Evolutionary conservation across 345 rosid species (phyloP).

Genomic region (Limnanthes douglasii): DNA sequence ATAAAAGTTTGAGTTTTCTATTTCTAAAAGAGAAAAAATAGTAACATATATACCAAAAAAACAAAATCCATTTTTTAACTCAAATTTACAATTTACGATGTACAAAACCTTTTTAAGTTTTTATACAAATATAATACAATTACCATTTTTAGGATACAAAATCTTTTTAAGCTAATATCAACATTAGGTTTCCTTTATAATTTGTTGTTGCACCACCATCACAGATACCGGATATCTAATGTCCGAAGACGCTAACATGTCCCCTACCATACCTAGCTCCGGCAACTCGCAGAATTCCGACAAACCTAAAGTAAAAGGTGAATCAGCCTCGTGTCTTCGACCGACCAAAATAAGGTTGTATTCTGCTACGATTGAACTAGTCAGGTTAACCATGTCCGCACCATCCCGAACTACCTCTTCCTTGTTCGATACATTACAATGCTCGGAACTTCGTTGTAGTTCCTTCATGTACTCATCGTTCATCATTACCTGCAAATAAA

Average conservation of each 20-base stretch:
- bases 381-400: constrained; percentile 5
- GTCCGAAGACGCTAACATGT: constrained; percentile 29
- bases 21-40: too few species aligned
- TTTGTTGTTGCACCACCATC: constrained; percentile 20
- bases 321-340: constrained; percentile 9
- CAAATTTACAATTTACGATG: too few species aligned
- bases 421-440: neutral
- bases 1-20: too few species aligned
- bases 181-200: too few species aligned
- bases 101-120: too few species aligned
- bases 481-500: too few species aligned
- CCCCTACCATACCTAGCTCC: constrained; percentile 29
- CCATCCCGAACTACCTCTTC: constrained; percentile 24
- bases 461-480: neutral
- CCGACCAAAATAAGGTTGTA: constrained; percentile 29
- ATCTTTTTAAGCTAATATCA: too few species aligned
- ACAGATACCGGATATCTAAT: constrained; percentile 15
- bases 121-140: too few species aligned
- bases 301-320: constrained; percentile 18
- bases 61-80: too few species aligned
- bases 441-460: neutral
- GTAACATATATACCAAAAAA: too few species aligned
- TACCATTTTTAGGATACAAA: too few species aligned
- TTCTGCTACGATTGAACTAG: neutral
- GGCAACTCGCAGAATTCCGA: constrained; percentile 33